Conservation (phyloP, 2,329 filamentous ascomycete species). For the Chrysoporthe puriensis region DNA sequence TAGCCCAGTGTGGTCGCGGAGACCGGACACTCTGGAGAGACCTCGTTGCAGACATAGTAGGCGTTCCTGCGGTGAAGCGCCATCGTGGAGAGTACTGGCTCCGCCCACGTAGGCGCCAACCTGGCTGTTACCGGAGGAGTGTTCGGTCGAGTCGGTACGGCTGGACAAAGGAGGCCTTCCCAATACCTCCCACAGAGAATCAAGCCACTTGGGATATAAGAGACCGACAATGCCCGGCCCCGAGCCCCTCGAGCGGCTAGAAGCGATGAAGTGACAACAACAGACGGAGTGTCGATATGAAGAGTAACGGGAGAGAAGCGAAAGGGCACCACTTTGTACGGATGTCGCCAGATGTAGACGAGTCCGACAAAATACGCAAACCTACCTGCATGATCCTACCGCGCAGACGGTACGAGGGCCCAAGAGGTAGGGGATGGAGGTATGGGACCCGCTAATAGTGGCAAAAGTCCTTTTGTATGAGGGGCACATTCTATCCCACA, state of each 20-base stretch:
- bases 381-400: neutral
- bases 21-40: constrained; percentile 54
- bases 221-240: neutral
- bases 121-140: neutral
- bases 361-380: neutral
- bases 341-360: neutral
- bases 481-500: neutral
- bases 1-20: constrained; percentile 58
- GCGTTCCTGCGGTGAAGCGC: constrained; percentile 29
- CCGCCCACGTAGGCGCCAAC: neutral
- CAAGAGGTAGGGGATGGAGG: neutral
- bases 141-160: neutral
- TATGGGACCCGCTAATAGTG: neutral
- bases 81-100: neutral
- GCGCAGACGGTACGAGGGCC: neutral
- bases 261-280: no score
- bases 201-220: neutral
- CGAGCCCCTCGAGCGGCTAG: no score
- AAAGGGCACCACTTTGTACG: neutral
- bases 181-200: neutral
- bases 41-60: constrained; percentile 40
- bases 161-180: neutral
- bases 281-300: no score
- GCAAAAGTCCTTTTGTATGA: neutral
- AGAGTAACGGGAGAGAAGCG: neutral